Base-by-base conservation (phyloP, 2,329 filamentous ascomycete species). In the Cadophora luteo-olivacea region DNA sequence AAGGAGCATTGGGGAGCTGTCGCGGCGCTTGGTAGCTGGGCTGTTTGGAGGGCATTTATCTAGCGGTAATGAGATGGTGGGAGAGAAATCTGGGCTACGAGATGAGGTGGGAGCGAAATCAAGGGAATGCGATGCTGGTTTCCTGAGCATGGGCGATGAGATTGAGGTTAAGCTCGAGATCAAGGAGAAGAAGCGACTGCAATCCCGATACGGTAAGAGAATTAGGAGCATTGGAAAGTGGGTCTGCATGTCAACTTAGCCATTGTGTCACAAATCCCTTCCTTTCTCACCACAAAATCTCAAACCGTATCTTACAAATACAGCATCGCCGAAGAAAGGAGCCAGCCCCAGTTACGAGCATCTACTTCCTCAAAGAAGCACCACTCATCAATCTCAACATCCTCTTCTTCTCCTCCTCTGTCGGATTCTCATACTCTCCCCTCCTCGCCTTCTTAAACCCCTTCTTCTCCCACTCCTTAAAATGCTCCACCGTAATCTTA, bases 401-500 rank as follows among this genome's bases (percentile, higher is more conserved):
- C 29, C 70, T 64, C 2, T 67, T 54, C 6, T 12, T 68, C 55
- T 73, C 64, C 16, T 62, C 67, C 22, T 61, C 14, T 2, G 71
- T 29, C 14, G 38, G 29, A 25, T 67, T 68, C 33, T 65, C 49
- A 67, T 72, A 71, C 19, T 72, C 72, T 2, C 72, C 70, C 25
- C 60, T 72, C 62, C 55, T 69, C n/a, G 67, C 70, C 36, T 70
- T 71, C 54, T 52, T 55, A 38, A 70, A 72, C 3, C 72, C 70
- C 58, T 33, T 68, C 54, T 64, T 70, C 19, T 72, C 68, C 68
- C 72, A 72, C 54, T 65, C 51, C 61, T 65, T 57, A 48, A 73
- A 72, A 16, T 73, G 54, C 24, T 66, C 24, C 12, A 70, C 57
- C 0, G 65, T 64, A 57, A 70, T 33, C 36, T 64, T 64, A 60